Evolutionary conservation across 2,329 filamentous ascomycete genomes (phyloP).

Genomic region (Trichophyton schoenleinii): DNA sequence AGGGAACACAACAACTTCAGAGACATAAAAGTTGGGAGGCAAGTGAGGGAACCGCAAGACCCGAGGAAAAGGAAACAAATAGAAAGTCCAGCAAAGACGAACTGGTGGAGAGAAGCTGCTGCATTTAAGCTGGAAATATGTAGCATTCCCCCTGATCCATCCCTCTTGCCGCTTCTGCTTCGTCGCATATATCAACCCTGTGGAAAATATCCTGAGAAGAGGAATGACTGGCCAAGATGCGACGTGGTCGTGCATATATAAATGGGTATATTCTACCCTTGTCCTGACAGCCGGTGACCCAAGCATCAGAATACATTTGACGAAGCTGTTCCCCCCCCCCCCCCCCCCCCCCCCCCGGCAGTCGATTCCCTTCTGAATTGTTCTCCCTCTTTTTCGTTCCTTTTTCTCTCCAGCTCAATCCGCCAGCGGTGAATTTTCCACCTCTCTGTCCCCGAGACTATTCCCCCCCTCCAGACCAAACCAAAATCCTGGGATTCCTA

Average conservation of each 20-base stretch:
- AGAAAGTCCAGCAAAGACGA: neutral
- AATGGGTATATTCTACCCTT: constrained; percentile 4
- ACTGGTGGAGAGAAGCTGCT: neutral
- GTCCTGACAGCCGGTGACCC: neutral
- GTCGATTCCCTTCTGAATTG: neutral
- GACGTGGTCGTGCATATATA: constrained; percentile 4
- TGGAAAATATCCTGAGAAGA: neutral
- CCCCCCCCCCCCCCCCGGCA: neutral
- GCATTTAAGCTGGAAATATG: neutral
- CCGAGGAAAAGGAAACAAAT: neutral
- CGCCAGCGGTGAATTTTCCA: neutral
- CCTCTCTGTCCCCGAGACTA: neutral
- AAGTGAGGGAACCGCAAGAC: neutral
- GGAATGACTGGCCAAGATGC: neutral
- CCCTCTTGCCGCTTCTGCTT: neutral
- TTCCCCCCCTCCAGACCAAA: neutral
- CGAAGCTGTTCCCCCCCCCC: neutral
- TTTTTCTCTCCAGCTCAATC: neutral
- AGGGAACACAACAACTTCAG: neutral
- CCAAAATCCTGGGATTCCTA: neutral
- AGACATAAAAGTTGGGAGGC: neutral
- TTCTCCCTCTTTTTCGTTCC: neutral
- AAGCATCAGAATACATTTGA: neutral
- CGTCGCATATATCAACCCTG: neutral
- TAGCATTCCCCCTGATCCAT: neutral